A percentile compares a stretch with the other conserved stretches of the same genome.
These are phyloP conservation scores for Diaporthe citri DNA, from an alignment of 2,329 filamentous ascomycete species.

Conservation along the genomic window DNA sequence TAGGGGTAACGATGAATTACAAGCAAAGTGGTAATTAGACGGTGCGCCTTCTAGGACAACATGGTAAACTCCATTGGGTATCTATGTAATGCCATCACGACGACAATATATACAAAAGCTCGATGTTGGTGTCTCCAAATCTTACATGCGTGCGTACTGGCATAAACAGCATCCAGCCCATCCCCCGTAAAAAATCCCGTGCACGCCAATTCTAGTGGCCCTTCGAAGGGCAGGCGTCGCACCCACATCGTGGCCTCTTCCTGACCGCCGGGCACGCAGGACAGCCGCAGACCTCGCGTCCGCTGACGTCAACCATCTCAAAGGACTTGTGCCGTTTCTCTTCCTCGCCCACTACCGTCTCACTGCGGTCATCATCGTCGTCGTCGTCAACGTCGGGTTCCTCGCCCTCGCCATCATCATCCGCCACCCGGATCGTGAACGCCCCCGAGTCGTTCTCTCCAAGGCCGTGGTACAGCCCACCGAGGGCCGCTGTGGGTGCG, in stretches of 20 bases:
- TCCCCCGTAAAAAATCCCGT: neutral
- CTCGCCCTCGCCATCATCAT: neutral
- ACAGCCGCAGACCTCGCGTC: conserved; percentile 26
- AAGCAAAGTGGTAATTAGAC: neutral
- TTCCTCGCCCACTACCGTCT: conserved; percentile 22
- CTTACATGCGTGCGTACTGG: neutral
- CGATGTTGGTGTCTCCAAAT: conserved; percentile 1
- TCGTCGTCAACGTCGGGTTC: neutral
- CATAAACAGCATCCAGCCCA: neutral
- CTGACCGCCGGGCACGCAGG: conserved; percentile 26
- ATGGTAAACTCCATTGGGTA: conserved; percentile 22
- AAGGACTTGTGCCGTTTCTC: conserved; percentile 23
- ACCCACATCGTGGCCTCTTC: conserved; percentile 34
- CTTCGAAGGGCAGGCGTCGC: conserved; percentile 26
- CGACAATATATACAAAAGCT: neutral
- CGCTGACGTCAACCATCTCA: conserved; percentile 16
- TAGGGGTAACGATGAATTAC: neutral
- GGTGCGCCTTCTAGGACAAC: neutral
- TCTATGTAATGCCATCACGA: conserved; percentile 17
- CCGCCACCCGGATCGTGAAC: conserved; percentile 4
- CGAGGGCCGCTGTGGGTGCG: too few relatives aligned
- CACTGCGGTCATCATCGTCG: neutral
- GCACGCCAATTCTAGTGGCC: neutral
- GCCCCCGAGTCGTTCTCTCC: neutral
- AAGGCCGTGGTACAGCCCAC: neutral